Base-by-base conservation (phyloP, 371 early-diverging fungal genomes). In the Nematocida displodere region DNA sequence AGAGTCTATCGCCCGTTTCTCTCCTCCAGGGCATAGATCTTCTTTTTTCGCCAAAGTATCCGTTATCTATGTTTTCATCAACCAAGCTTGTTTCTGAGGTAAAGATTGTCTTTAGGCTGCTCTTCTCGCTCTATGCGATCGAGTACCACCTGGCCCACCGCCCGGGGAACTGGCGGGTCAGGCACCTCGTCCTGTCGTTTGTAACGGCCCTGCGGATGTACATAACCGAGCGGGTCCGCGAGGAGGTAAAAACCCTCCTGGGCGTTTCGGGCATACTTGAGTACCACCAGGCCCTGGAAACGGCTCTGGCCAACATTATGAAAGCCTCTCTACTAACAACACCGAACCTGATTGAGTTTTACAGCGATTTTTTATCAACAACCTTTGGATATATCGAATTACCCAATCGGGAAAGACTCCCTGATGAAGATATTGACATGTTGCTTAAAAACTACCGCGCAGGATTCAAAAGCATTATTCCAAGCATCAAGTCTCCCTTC, bases 1-100 rank as follows among this genome's bases (percentile, higher is more conserved):
- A 11, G 20, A 29, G 7, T 28, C 15, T 49, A n/a, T 39, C 2
- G 0, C 47, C 31, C 4, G 56, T 58, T 8, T 71, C 75, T 49
- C 34, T 71, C 1, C 61, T 71, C 29, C 61, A 71, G 48, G 75
- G 59, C 7, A 37, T 71, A 15, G 61, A 71, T 50, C 39, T 71
- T 26, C 1, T 54, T 0, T 49, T 71, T 31, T 22, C 59, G 29
- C 39, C 50, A 4, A 61, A 37, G 26, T 44, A 39, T 24, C 62
- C 63, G 24, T 39, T 71, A 4, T 71, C 75, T 20, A 42, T 71
- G 37, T 71, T 71, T 56, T 71, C 61, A 26, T 71, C 75, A 24
- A 37, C 59, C 4, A 71, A 71, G 34, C 17, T 36, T 20, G 11
- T 59, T 17, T 61, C 48, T 33, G 75, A 71, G 46, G 20, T 71